Base-by-base conservation (phyloP, 2,329 filamentous ascomycete species). In the Tothia fuscella region DNA sequence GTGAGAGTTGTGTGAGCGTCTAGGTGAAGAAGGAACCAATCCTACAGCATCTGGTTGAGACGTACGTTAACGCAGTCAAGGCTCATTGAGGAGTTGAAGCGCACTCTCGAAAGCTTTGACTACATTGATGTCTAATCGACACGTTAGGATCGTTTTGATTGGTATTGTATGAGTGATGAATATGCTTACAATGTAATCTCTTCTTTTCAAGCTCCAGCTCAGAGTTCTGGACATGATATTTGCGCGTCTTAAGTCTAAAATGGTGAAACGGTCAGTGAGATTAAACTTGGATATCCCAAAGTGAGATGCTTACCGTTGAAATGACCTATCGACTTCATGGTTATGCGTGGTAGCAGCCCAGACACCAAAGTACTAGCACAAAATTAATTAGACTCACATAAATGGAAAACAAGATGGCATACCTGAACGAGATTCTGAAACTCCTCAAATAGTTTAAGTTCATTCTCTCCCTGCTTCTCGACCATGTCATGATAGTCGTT, bases 271-370 rank as follows among this genome's bases (percentile, higher is more conserved):
- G 28, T 37, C 34, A 41, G 14, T 25, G 29, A 42, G 19, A 40
- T 7, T 20, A 20, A 13, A 33, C 22, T 31, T 36, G 12, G 31
- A 44, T n/a, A 6, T 19, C 25, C 25, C 22, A 49, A 45, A 25
- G 35, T 41, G 19, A 20, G 26, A 16, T 41, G 46, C 61, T 42
- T 58, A 81, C 80, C 87, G 77, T 59, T 89, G 89, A 48, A 76
- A 70, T 19, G 83, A 82, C 43, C 88, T 74, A 45, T 80, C 78
- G 42, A 82, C 78, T 57, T 94, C 88, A 47, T 84, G 78, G 9
- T 68, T 63, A 24, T 78, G 72, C 1, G 82, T 80, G 10, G 82
- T 76, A 16, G 79, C 70, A 19, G 83, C 82, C 87, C 88, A 95
- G 26, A 78, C 64, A 44, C 72, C 71, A 58, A 93, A 93, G 56